Evolutionary conservation across 257 asterid genomes (phyloP).

Genomic region (Penstemon newberryi): DNA sequence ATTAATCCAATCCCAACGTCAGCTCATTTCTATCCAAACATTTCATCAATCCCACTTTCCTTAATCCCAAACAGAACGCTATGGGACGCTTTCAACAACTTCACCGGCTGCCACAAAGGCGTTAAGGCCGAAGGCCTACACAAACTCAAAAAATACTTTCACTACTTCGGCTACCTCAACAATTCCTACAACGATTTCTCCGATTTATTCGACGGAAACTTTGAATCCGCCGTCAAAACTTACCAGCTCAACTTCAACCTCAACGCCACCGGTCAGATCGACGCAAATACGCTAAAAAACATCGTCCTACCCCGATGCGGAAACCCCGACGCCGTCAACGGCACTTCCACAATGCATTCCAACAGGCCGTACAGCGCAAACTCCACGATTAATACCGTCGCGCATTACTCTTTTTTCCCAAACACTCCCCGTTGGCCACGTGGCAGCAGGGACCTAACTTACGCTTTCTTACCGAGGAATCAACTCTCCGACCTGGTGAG

Average conservation of each 20-base stretch:
- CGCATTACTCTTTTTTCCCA: conserved; percentile 71
- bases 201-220: conserved; percentile 57
- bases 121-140: conserved; percentile 43
- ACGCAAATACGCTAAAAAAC: conserved; percentile 46
- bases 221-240: conserved; percentile 55
- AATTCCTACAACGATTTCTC: conserved; percentile 41
- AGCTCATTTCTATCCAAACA: conserved; percentile 45
- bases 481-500: conserved; percentile 37
- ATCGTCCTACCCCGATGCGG: conserved; percentile 74
- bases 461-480: conserved; percentile 61
- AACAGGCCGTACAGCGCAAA: conserved; percentile 31
- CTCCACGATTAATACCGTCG: conserved; percentile 47
- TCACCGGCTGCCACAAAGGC: conserved; percentile 63
- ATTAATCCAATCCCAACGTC: conserved; percentile 24
- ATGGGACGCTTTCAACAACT: conserved; percentile 53
- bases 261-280: conserved; percentile 61
- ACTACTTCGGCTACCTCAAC: conserved; percentile 60
- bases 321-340: conserved; percentile 69
- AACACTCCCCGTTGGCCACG: conserved; percentile 72
- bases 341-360: conserved; percentile 52
- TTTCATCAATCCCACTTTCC: conserved; percentile 36
- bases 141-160: conserved; percentile 61
- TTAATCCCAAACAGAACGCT: conserved; percentile 42
- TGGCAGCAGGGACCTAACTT: conserved; percentile 42
- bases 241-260: conserved; percentile 86